Base-by-base conservation (phyloP, 805 yeast genomes). In the Wickerhamiella sorbophila region DNA sequence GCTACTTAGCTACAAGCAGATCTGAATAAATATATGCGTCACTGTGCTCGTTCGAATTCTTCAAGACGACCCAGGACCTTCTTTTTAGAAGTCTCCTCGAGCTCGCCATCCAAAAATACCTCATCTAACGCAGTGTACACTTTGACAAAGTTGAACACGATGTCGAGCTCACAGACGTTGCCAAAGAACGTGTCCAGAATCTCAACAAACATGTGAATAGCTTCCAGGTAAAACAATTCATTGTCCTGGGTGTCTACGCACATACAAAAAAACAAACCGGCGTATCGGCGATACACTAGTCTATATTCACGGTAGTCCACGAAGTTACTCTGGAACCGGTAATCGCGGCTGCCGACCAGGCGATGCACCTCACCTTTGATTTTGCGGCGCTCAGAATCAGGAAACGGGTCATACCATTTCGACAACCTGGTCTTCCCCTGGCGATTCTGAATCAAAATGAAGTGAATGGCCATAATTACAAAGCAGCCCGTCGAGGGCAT, bases 361-460 rank as follows among this genome's bases (percentile, higher is more conserved):
- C 86, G 69, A 61, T 87, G 95, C 10, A 85, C 77, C 34, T 81
- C 84, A 18, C 66, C 64, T 21, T 75, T 73, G 31, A 71, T 51
- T 38, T 59, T 63, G 41, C 63, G 52, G 48, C 74, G 71, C 45
- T 72, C 75, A 3, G 57, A 52, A 34, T 71, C 70, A 4, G 64
- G 43, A 44, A 62, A 63, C 6, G 68, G 62, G 6, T 57, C 56
- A 56, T 71, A 88, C 87, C 93, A 87, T 58, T 85, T 80, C 5
- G 83, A 78, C 14, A 88, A 63, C 45, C 98, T 72, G 18, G 88
- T 75, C 49, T 82, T 82, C n/a, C 98, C 97, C 62, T 88, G 96
- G 44, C 95, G 71, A 58, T 88, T 88, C 58, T 88, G 77, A 36
- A 88, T 79, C 33, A 87, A 61, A 33, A 88, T 67, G 62, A 74